Evolutionary conservation across 2,329 filamentous ascomycete genomes (phyloP).

Genomic region (Calonectria montana): DNA sequence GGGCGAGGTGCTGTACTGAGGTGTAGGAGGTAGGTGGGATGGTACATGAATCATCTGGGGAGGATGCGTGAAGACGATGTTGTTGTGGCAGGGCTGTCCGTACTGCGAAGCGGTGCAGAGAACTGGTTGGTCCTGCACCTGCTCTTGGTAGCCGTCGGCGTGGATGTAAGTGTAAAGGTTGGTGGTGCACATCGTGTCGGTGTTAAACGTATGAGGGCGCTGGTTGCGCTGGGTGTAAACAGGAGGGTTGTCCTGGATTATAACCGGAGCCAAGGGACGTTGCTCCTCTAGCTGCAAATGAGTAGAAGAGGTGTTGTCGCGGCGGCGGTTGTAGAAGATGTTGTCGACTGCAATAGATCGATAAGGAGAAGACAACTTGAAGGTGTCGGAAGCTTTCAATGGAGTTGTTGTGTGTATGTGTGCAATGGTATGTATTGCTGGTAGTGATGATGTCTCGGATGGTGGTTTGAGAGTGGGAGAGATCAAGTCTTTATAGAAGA

Average conservation of each 20-base stretch:
- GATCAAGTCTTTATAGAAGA: constrained; percentile 34
- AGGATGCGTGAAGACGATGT: constrained; percentile 56
- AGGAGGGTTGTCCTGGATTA: constrained; percentile 38
- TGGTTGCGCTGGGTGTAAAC: constrained; percentile 30
- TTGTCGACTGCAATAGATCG: constrained; percentile 35
- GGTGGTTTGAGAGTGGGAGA: constrained; percentile 30
- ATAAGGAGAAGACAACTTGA: constrained; percentile 35
- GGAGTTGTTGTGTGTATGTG: constrained; percentile 6
- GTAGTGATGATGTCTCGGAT: constrained; percentile 18
- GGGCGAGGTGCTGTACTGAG: constrained; percentile 48
- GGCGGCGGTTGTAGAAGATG: constrained; percentile 33
- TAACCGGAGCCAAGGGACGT: constrained; percentile 32
- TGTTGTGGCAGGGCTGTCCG: constrained; percentile 55
- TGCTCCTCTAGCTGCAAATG: constrained; percentile 18
- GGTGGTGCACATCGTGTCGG: constrained; percentile 62
- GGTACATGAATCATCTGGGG: constrained; percentile 49
- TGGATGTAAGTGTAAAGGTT: constrained; percentile 59
- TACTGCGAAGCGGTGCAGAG: constrained; percentile 54
- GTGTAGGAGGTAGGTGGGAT: constrained; percentile 54
- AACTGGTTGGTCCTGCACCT: constrained; percentile 47
- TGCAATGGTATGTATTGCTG: constrained; percentile 2
- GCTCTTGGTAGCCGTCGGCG: constrained; percentile 55
- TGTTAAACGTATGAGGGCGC: constrained; percentile 31
- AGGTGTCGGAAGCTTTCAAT: constrained; percentile 19
- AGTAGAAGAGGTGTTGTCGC: constrained; percentile 25